phyloP scores from a whole-genome alignment of 106 monocot species.

The Allium cepa region DNA sequence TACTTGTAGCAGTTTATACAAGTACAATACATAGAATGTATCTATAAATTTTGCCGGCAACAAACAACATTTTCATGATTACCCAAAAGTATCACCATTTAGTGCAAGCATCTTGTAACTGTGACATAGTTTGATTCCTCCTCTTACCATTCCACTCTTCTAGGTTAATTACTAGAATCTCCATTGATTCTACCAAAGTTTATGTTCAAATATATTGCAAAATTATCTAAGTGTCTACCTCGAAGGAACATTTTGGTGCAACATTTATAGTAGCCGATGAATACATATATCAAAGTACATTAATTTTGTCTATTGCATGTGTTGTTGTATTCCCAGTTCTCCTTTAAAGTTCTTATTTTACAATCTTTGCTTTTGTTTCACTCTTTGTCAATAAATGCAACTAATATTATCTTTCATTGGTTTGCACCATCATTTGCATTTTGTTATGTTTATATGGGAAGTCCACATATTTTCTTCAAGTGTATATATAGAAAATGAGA shows the following conservation, averaged over 20 bases:
- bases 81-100: slow-evolving; percentile 57
- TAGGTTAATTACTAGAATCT: slow-evolving; percentile 31
- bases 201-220: not conserved
- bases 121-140: slow-evolving; percentile 29
- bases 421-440: too few relatives aligned
- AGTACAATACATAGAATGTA: too few relatives aligned
- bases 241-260: not conserved
- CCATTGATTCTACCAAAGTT: slow-evolving; percentile 15
- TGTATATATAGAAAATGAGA: too few relatives aligned
- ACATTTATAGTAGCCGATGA: slow-evolving; percentile 5
- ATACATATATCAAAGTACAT: not conserved
- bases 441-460: too few relatives aligned
- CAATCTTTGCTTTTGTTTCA: too few relatives aligned
- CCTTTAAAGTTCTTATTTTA: too few relatives aligned
- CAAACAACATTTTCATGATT: not conserved
- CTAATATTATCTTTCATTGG: too few relatives aligned
- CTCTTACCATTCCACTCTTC: slow-evolving; percentile 21
- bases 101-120: slow-evolving; percentile 24
- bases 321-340: not conserved
- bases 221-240: not conserved
- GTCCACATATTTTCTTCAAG: too few relatives aligned
- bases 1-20: slow-evolving; percentile 12
- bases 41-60: too few relatives aligned
- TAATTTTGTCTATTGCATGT: slow-evolving; percentile 4
- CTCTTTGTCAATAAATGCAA: too few relatives aligned